These are phyloP conservation scores for Camelina hispida DNA, from an alignment of 345 rosid species.

Conservation along the genomic window DNA sequence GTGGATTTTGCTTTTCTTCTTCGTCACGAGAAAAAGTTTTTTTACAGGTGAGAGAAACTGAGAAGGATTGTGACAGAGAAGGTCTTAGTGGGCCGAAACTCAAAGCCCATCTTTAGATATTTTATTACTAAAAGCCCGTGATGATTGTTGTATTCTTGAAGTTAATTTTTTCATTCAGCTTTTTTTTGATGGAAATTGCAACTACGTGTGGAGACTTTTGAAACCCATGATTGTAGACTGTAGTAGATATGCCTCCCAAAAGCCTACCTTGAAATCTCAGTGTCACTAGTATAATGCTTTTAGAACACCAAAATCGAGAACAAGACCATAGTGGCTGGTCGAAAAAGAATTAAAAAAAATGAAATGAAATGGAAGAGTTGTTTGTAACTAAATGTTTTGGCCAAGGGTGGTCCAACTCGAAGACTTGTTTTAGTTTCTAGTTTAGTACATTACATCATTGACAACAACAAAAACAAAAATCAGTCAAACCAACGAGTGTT, in stretches of 20 bases:
- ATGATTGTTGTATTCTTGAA: too few relatives aligned
- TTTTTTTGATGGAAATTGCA: too few relatives aligned
- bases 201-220: too few relatives aligned
- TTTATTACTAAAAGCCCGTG: too few relatives aligned
- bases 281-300: background rate
- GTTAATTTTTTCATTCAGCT: too few relatives aligned
- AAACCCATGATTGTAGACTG: too few relatives aligned
- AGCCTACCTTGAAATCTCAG: background rate
- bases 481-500: background rate
- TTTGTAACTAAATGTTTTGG: constrained; percentile 1
- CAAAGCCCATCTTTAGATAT: background rate
- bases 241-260: too few relatives aligned
- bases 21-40: background rate
- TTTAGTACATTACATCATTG: background rate
- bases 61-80: background rate
- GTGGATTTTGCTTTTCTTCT: constrained; percentile 35
- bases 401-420: background rate
- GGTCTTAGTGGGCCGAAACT: constrained; percentile 11
- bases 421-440: background rate
- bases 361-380: background rate
- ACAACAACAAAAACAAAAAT: background rate
- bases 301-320: background rate
- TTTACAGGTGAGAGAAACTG: constrained; percentile 8
- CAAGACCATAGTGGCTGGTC: constrained; percentile 19
- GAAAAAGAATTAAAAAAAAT: too few relatives aligned